A percentile compares a stretch with the other conserved stretches of the same genome.
Conservation (phyloP, 176 grass and related monocot genomes). For the Ensete glaucum region DNA sequence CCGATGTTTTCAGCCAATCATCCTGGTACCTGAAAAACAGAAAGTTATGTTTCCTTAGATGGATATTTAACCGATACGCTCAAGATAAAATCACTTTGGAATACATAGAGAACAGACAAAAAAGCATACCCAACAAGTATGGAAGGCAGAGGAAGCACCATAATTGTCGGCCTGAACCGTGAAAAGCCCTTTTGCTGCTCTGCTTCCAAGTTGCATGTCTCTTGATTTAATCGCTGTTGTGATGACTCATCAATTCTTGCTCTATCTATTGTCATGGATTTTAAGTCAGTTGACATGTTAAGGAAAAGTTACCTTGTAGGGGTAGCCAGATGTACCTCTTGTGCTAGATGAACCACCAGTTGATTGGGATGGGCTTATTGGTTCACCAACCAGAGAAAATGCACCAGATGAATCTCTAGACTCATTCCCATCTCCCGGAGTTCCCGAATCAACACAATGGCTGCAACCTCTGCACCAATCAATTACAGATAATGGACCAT, state of each 20-base stretch:
- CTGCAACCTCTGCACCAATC: slow-evolving; percentile 92
- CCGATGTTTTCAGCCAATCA: slow-evolving; percentile 87
- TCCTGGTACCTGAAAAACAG: slow-evolving; percentile 78
- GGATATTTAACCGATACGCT: slow-evolving; percentile 4
- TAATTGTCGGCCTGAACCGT: slow-evolving; percentile 56
- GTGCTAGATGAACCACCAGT: slow-evolving; percentile 34
- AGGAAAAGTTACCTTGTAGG: not conserved
- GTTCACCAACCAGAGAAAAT: slow-evolving; percentile 51
- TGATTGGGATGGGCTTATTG: slow-evolving; percentile 60
- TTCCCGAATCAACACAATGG: slow-evolving; percentile 35
- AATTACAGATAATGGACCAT: slow-evolving; percentile 77
- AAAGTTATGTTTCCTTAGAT: slow-evolving; percentile 1
- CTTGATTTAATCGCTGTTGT: slow-evolving; percentile 44
- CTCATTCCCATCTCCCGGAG: slow-evolving; percentile 47
- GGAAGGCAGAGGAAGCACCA: slow-evolving; percentile 62
- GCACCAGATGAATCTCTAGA: slow-evolving; percentile 44
- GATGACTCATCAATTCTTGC: slow-evolving; percentile 45
- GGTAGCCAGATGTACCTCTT: slow-evolving; percentile 42
- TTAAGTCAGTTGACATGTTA: slow-evolving; percentile 20
- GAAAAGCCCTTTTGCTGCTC: slow-evolving; percentile 69
- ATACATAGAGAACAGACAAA: slow-evolving; percentile 24
- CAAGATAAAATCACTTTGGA: slow-evolving; percentile 17
- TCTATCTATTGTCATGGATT: slow-evolving; percentile 34
- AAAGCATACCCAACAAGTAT: slow-evolving; percentile 79
- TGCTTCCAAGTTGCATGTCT: slow-evolving; percentile 43